Conservation (phyloP, 345 rosid species). For the Gossypium herbaceum region DNA sequence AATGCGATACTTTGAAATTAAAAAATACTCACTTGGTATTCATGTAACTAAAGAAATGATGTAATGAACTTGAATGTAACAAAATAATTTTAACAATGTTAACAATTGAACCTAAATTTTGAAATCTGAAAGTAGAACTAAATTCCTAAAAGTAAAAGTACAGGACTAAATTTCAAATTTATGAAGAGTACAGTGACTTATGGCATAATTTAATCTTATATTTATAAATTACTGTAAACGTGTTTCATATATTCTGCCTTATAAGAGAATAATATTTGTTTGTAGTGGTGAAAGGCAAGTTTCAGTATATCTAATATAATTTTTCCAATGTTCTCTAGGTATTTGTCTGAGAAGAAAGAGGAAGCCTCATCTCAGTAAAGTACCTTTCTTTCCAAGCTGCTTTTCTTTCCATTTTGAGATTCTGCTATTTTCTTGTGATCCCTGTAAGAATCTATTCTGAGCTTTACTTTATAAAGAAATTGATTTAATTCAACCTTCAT, state of each 20-base stretch:
- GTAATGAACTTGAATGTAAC: too few species aligned
- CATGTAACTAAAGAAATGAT: too few species aligned
- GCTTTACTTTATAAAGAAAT: neutral
- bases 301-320: neutral
- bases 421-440: conserved; percentile 12
- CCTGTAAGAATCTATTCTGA: neutral
- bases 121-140: too few species aligned
- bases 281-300: neutral
- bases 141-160: too few species aligned
- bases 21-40: too few species aligned
- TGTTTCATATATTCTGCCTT: neutral
- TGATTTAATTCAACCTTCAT: neutral
- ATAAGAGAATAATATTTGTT: neutral
- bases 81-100: too few species aligned
- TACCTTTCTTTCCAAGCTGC: conserved; percentile 2
- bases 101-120: too few species aligned
- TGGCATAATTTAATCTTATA: too few species aligned
- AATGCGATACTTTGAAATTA: too few species aligned
- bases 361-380: conserved; percentile 33
- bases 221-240: neutral
- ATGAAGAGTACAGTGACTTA: too few species aligned
- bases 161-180: too few species aligned
- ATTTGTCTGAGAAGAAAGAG: conserved; percentile 40
- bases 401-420: neutral
- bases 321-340: conserved; percentile 23